Conservation (phyloP, 192 early-diverging fungal genomes). For the Haplosporangium gracile region DNA sequence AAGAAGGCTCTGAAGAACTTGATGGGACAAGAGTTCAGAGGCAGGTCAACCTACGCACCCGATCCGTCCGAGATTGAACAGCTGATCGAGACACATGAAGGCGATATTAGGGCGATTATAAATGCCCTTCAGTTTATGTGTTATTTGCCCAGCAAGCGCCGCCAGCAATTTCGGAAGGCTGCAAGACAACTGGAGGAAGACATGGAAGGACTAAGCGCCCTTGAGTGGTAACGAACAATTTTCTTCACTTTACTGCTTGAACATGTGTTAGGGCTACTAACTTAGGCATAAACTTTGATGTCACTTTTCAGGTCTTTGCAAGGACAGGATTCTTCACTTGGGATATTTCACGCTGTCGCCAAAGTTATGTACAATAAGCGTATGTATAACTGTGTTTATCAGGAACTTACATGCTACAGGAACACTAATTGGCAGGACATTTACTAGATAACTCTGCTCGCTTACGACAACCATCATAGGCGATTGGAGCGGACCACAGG, state of each 20-base stretch:
- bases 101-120: slow-evolving; percentile 70
- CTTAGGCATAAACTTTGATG: no score
- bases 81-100: slow-evolving; percentile 62
- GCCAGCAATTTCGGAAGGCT: slow-evolving; percentile 23
- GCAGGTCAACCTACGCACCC: slow-evolving; percentile 13
- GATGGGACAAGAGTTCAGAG: slow-evolving; percentile 44
- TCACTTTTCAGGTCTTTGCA: neutral
- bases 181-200: slow-evolving; percentile 21
- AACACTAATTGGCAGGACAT: neutral
- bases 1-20: slow-evolving; percentile 68
- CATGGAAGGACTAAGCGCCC: neutral
- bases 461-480: slow-evolving; percentile 9
- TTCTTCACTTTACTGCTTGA: neutral
- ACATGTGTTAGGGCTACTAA: neutral
- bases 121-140: slow-evolving; percentile 68
- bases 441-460: neutral
- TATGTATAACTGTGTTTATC: neutral
- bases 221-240: slow-evolving; percentile 17
- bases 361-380: slow-evolving; percentile 74
- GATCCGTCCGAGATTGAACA: slow-evolving; percentile 45
- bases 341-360: slow-evolving; percentile 74
- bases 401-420: neutral
- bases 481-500: slow-evolving; percentile 13
- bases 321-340: slow-evolving; percentile 59
- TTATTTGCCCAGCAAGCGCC: slow-evolving; percentile 14